Evolutionary conservation across 2,329 filamentous ascomycete genomes (phyloP), one percentile per base, ranked within the genome.

Genomic region (Sporothrix euskadiensis): DNA sequence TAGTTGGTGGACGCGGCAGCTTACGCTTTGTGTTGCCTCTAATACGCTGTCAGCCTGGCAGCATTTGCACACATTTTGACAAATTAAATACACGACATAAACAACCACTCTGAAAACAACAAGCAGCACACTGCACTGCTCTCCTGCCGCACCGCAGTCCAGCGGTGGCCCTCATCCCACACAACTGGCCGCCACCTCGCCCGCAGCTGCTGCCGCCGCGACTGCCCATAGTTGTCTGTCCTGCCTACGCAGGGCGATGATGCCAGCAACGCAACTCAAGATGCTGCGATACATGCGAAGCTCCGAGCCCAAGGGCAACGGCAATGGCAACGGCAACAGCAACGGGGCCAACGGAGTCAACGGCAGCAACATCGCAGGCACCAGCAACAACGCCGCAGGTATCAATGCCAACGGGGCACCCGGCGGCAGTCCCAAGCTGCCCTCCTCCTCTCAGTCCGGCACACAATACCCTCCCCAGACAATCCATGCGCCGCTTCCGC

Each of bases 231-330:
- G 72, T 32, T 76, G 72, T 39, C n/a, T 72, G 44, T 63, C 65
- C 44, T 71, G 74, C 57, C 52, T 69, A 35, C 49, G 71, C 63
- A 56, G 52, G 72, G 71, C 72, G 56, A 78, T 77, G 75, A 73
- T 78, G 73, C 76, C 76, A 32, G 72, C 74, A 30, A 74, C 76
- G 22, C 76, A 76, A 65, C 72, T 75, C 73, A 78, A 77, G 71
- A 78, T 78, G 77, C 72, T 77, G 61, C 73, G 73, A 65, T 78
- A 77, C 47, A 78, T 78, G 76, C 74, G 72, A 69, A 76, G 74
- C 54, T 73, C 76, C 26, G 77, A 78, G 61, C 71, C 76, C 35
- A 76, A 77, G 71, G 77, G 75, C 71, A 71, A 63, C 57, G 66
- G 32, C 66, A 65, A 69, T 54, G 44, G 41, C 39, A 72, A 63